These are phyloP conservation scores for Candida buenavistaensis DNA, from an alignment of 1,139 yeast genomes.

Conservation along the genomic window DNA sequence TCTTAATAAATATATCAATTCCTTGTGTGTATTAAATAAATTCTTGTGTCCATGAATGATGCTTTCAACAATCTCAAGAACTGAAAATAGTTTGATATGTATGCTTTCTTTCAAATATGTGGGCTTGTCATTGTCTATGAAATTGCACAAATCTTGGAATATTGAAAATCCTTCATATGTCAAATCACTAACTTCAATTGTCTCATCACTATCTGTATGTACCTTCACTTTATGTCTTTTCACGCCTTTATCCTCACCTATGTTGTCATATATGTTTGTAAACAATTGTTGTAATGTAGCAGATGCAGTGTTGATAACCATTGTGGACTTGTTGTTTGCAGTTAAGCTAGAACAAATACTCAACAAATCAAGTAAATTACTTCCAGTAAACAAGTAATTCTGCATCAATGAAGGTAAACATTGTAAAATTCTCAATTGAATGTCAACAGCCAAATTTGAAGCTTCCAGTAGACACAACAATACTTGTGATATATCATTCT, in stretches of 20 bases:
- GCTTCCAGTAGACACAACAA: conserved; percentile 73
- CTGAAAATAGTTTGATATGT: conserved; percentile 63
- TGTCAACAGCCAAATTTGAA: conserved; percentile 73
- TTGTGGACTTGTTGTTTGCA: conserved; percentile 64
- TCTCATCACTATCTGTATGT: conserved; percentile 50
- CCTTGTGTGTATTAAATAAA: conserved; percentile 59
- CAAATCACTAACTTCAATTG: conserved; percentile 45
- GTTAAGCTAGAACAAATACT: conserved; percentile 73
- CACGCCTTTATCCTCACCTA: conserved; percentile 24
- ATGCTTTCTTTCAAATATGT: conserved; percentile 43
- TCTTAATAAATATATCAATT: conserved; percentile 64
- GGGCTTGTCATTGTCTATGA: conserved; percentile 62
- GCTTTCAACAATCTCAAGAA: conserved; percentile 79
- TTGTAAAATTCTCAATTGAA: conserved; percentile 86
- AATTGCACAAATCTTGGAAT: conserved; percentile 67
- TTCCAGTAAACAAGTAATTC: conserved; percentile 63
- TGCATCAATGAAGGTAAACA: conserved; percentile 74
- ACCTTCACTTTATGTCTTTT: conserved; percentile 32
- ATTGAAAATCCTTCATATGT: conserved; percentile 71
- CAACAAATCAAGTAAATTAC: conserved; percentile 57
- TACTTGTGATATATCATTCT: conserved; percentile 50
- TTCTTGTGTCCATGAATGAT: conserved; percentile 54
- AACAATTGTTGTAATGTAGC: conserved; percentile 90
- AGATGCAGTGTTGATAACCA: conserved; percentile 87
- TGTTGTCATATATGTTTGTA: conserved; percentile 71